A percentile compares a stretch with the other conserved stretches of the same genome.
Evolutionary conservation across 768 basidiomycete genomes (phyloP).

Genomic region (Mycena sanguinolenta): DNA sequence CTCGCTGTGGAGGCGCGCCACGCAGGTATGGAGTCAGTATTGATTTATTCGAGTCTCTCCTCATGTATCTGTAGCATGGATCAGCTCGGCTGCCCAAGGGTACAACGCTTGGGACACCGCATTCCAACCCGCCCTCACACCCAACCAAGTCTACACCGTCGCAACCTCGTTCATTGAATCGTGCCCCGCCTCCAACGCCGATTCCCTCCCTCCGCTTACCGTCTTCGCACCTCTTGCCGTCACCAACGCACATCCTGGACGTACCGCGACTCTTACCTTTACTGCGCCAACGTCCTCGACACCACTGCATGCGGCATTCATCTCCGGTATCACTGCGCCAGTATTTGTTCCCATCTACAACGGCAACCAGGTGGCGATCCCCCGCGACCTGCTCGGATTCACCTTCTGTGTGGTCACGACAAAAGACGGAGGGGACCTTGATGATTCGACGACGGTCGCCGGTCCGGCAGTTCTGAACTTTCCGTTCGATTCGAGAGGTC

Average conservation of each 20-base stretch:
- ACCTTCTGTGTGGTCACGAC: constrained; percentile 64
- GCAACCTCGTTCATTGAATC: constrained; percentile 59
- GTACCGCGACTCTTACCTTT: constrained; percentile 43
- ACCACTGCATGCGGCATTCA: constrained; percentile 61
- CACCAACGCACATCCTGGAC: constrained; percentile 43
- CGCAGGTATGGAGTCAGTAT: constrained; percentile 36
- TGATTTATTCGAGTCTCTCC: background rate
- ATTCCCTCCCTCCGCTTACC: constrained; percentile 57
- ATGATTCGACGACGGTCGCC: constrained; percentile 66
- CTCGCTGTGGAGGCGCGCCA: constrained; percentile 69
- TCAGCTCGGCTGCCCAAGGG: constrained; percentile 55
- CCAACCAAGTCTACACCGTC: constrained; percentile 56
- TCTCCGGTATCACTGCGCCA: constrained; percentile 56
- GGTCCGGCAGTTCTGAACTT: constrained; percentile 66
- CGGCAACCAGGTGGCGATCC: constrained; percentile 52
- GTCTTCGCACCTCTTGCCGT: constrained; percentile 60
- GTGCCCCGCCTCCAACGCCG: constrained; percentile 66
- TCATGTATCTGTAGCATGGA: constrained; percentile 51
- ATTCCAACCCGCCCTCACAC: constrained; percentile 59
- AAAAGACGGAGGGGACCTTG: constrained; percentile 51
- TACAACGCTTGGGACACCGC: constrained; percentile 60
- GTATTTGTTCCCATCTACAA: constrained; percentile 54
- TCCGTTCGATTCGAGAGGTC: constrained; percentile 46
- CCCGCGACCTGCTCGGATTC: constrained; percentile 58
- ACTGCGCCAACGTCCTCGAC: constrained; percentile 28